Percentiles rank a stretch among this genome's conserved stretches.
Conservation (phyloP, 176 grass and related monocot species). For the Lolium multiflorum region DNA sequence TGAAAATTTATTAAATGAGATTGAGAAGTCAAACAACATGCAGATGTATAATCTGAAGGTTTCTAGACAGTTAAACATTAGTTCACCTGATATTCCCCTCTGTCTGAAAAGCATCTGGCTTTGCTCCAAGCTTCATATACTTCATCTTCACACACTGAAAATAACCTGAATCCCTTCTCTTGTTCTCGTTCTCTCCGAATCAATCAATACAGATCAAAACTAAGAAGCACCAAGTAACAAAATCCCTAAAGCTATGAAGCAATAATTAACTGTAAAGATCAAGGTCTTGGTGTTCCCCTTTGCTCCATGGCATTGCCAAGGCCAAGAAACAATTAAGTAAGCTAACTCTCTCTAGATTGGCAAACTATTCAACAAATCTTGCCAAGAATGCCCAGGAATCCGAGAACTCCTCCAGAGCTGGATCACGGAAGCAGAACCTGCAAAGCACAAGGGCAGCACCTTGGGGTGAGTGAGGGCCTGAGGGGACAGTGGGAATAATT, state of each 20-base stretch:
- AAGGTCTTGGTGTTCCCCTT: conserved; percentile 35
- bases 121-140: conserved; percentile 99
- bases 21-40: conserved; percentile 10
- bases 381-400: conserved; percentile 50
- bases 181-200: background rate
- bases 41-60: conserved; percentile 30
- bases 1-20: background rate
- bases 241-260: conserved; percentile 20
- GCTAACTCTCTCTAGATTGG: conserved; percentile 37
- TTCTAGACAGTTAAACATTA: conserved; percentile 8
- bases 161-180: conserved; percentile 16
- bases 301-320: conserved; percentile 23
- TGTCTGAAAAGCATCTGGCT: conserved; percentile 89
- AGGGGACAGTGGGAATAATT: conserved; percentile 80
- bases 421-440: conserved; percentile 48
- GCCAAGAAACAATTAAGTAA: conserved; percentile 27
- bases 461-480: conserved; percentile 46
- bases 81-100: conserved; percentile 83
- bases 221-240: conserved; percentile 27
- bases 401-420: conserved; percentile 42
- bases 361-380: conserved; percentile 47
- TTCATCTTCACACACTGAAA: conserved; percentile 74
- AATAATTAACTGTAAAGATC: conserved; percentile 35
- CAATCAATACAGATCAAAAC: conserved; percentile 30
- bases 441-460: conserved; percentile 63